Evolutionary conservation across 2,329 filamentous ascomycete genomes (phyloP), one percentile per base, ranked within the genome.

Genomic region (Alternaria sp.): DNA sequence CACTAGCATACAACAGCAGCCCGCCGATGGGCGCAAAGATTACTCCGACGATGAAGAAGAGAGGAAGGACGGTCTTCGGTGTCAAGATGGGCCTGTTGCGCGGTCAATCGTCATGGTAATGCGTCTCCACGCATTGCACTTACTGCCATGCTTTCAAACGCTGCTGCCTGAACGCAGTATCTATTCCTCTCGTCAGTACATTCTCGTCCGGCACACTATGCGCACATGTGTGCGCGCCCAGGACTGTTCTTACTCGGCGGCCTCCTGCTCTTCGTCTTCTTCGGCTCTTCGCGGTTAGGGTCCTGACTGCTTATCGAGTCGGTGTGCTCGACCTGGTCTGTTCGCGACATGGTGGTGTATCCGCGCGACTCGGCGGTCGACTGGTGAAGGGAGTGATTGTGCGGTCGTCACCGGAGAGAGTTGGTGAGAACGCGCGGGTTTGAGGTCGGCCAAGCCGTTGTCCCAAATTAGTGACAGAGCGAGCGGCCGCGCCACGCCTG

Each of bases 91-190:
- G 94, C 82, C 92, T 95, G 75, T 58, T 65, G 67, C 51, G 66
- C 64, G 70, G 79, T 85, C 74, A 85, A 82, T 70, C 38, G 41
- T 34, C 22, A 20, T 22, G 12, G 40, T 22, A 20, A 18, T 30
- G 14, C 32, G 14, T 36, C 11, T 14, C 32, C 11, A 0, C 2
- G 25, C 32, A 3, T 38, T 12, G 6, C 16, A 87, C 93, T 81
- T 85, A 96, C 91, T 99, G 95, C 95, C 95, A 99, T 83, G 95
- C 95, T 83, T 98, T 97, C 80, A 99, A 83, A 77, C 95, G 90
- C 81, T 99, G 95, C 79, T 99, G 95, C 73, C 95, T 88, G 79
- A 98, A 99, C 11, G 95, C 95, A 61, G 94, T 98, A 83, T 98
- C 93, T 97, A 75, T 10, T 32, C 18, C 28, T 20, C 45, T 30